phyloP scores from a whole-genome alignment of 768 basidiomycete species.

The Auricularia cornea region DNA sequence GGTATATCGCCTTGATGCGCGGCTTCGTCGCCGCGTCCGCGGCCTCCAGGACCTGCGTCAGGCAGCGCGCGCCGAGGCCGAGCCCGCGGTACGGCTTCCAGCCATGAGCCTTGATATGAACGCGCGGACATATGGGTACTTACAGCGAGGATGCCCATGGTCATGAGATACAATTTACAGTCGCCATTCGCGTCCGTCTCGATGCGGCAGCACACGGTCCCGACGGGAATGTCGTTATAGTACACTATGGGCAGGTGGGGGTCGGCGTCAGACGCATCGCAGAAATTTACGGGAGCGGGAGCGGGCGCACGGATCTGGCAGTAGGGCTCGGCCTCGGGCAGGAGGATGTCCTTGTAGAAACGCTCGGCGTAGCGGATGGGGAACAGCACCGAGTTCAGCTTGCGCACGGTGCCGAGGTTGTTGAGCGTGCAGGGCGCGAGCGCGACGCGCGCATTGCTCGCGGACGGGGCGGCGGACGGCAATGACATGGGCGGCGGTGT shows the following conservation, averaged over 20 bases:
- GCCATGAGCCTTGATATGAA: neutral
- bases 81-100: conserved; percentile 77
- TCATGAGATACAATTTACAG: conserved; percentile 73
- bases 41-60: conserved; percentile 58
- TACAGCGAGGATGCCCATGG: conserved; percentile 85
- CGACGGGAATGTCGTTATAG: conserved; percentile 88
- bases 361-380: conserved; percentile 84
- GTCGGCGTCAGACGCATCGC: neutral
- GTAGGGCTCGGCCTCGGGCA: conserved; percentile 73
- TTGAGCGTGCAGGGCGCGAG: conserved; percentile 67
- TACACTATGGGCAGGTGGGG: conserved; percentile 46
- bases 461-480: conserved; percentile 17
- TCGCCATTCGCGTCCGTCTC: conserved; percentile 47
- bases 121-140: too few species aligned
- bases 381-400: conserved; percentile 70
- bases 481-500: conserved; percentile 20
- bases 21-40: conserved; percentile 51
- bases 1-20: conserved; percentile 61
- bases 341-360: conserved; percentile 75
- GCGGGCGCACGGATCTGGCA: conserved; percentile 73
- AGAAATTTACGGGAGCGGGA: neutral
- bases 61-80: conserved; percentile 61
- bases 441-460: conserved; percentile 38
- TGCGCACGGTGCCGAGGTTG: conserved; percentile 72
- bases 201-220: conserved; percentile 77